These are phyloP conservation scores for Claviceps quebecensis DNA, from an alignment of 2,329 filamentous ascomycete species.

Conservation along the genomic window DNA sequence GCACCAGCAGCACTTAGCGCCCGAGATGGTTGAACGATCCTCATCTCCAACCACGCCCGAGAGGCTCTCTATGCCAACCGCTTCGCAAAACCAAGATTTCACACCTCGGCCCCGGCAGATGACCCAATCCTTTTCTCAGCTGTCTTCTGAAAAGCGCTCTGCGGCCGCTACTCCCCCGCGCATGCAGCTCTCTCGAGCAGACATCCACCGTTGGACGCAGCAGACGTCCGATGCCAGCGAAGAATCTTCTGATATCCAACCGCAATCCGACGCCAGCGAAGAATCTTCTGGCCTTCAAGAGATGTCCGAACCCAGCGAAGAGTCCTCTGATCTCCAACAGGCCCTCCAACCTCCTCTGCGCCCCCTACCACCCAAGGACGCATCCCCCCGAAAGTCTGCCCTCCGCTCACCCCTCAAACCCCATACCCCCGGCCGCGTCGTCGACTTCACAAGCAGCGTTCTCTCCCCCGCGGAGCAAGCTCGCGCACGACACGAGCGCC, in stretches of 20 bases:
- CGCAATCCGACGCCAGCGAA: neutral
- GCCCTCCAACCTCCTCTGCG: slow-evolving; percentile 23
- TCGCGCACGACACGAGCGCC: slow-evolving; percentile 17
- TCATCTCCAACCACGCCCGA: slow-evolving; percentile 20
- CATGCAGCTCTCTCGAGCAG: slow-evolving; percentile 27
- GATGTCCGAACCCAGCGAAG: slow-evolving; percentile 23
- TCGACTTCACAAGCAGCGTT: slow-evolving; percentile 41
- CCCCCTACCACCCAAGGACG: slow-evolving; percentile 34
- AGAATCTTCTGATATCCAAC: slow-evolving; percentile 20
- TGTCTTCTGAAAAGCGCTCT: slow-evolving; percentile 13
- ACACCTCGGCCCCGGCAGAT: slow-evolving; percentile 27
- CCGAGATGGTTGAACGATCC: neutral
- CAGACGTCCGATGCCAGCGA: slow-evolving; percentile 25
- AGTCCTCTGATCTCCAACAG: slow-evolving; percentile 19
- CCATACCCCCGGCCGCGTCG: slow-evolving; percentile 42
- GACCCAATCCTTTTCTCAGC: slow-evolving; percentile 25
- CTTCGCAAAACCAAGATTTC: slow-evolving; percentile 35
- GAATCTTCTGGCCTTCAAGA: slow-evolving; percentile 12
- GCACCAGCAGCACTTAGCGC: neutral
- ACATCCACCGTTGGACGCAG: slow-evolving; percentile 28
- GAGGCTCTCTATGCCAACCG: slow-evolving; percentile 18
- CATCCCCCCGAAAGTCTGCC: slow-evolving; percentile 42
- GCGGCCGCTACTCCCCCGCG: slow-evolving; percentile 22
- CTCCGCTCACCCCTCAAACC: slow-evolving; percentile 43
- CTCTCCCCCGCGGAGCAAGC: slow-evolving; percentile 31